Conservation (phyloP, 345 rosid species). For the Boechera stricta region DNA sequence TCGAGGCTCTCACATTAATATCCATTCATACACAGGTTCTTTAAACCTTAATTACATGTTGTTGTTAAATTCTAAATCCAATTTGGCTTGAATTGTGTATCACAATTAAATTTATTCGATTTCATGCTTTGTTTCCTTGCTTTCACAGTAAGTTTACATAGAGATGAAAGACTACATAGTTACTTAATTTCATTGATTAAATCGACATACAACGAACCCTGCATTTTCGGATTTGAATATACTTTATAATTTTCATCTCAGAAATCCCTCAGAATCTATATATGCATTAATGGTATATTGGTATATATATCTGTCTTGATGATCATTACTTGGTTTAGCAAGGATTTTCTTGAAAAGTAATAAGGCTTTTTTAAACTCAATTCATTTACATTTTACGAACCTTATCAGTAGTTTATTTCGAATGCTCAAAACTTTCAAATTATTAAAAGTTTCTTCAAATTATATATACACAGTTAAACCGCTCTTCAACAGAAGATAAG, state of each 20-base stretch:
- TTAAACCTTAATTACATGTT: conserved; percentile 24
- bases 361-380: not conserved
- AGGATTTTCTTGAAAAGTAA: not conserved
- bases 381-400: not conserved
- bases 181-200: conserved; percentile 8
- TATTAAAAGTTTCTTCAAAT: not conserved
- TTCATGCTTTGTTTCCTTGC: conserved; percentile 28
- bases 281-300: not conserved
- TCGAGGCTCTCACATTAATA: conserved; percentile 23
- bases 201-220: conserved; percentile 1
- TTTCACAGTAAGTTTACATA: conserved; percentile 27
- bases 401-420: not conserved
- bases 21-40: conserved; percentile 37
- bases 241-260: not conserved
- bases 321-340: conserved; percentile 6
- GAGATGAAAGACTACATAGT: not conserved
- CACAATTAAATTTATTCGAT: conserved; percentile 30
- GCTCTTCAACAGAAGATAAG: not conserved
- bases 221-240: not conserved
- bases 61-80: conserved; percentile 29
- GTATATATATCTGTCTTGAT: not conserved
- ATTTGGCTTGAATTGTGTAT: conserved; percentile 34
- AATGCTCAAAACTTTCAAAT: conserved; percentile 2
- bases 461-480: not conserved
- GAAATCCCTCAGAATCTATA: not conserved